Percentiles rank a stretch among this genome's conserved stretches.
phyloP scores from a whole-genome alignment of 2,329 filamentous ascomycete species.

The Seiridium unicorne region DNA sequence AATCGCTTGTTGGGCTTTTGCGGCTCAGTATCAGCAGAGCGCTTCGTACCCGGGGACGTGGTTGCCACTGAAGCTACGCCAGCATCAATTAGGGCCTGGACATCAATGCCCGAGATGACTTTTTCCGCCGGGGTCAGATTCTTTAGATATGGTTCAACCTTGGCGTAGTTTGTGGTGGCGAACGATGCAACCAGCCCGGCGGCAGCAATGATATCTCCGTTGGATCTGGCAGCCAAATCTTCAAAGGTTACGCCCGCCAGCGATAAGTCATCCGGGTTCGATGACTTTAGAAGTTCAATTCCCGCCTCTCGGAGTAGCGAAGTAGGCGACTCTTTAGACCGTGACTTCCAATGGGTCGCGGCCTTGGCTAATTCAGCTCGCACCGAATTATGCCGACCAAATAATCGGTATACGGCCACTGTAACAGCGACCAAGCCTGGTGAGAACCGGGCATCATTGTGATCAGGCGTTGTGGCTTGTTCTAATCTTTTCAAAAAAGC shows the following conservation, averaged over 20 bases:
- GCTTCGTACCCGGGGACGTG: conserved; percentile 45
- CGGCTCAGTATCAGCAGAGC: conserved; percentile 37
- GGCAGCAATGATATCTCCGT: conserved; percentile 66
- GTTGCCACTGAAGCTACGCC: conserved; percentile 57
- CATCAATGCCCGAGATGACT: conserved; percentile 60
- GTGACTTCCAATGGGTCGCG: conserved; percentile 75
- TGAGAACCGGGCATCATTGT: conserved; percentile 72
- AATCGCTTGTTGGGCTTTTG: conserved; percentile 49
- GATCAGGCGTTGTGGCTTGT: conserved; percentile 50
- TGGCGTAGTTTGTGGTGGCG: conserved; percentile 58
- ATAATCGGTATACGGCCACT: conserved; percentile 74
- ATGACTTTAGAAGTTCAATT: conserved; percentile 76
- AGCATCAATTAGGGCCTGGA: conserved; percentile 59
- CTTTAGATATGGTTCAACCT: conserved; percentile 52
- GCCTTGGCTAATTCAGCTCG: conserved; percentile 76
- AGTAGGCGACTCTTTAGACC: conserved; percentile 46
- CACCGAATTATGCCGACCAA: conserved; percentile 71
- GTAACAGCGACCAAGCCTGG: conserved; percentile 81
- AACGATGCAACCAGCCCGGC: conserved; percentile 87
- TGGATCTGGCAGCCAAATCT: conserved; percentile 63
- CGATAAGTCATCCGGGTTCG: conserved; percentile 63
- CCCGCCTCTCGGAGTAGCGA: conserved; percentile 79
- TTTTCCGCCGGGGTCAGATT: conserved; percentile 61
- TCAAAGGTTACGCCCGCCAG: conserved; percentile 78
- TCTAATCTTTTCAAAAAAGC: conserved; percentile 73